Conservation (phyloP, 2,329 filamentous ascomycete species). For the Colletotrichum tamarilloi region DNA sequence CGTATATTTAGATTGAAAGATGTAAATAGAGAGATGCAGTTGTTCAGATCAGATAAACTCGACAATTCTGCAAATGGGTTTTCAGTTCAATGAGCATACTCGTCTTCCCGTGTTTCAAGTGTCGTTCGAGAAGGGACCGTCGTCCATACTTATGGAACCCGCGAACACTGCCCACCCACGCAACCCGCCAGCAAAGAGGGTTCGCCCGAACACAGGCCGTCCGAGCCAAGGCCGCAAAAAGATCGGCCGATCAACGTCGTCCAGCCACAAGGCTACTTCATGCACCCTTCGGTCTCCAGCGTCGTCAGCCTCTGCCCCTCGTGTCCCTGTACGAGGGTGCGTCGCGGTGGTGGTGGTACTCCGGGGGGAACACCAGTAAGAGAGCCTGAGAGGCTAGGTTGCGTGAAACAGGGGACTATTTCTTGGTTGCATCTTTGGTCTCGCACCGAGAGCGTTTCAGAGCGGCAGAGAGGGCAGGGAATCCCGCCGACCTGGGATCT, state of each 20-base stretch:
- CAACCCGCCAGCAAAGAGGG: neutral
- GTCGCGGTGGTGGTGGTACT: neutral
- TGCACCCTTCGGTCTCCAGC: conserved; percentile 27
- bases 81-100: neutral
- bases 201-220: conserved; percentile 21
- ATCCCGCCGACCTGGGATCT: conserved; percentile 6
- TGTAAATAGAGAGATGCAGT: neutral
- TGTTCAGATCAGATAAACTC: conserved; percentile 14
- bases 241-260: conserved; percentile 24
- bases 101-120: conserved; percentile 19
- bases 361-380: too few relatives aligned
- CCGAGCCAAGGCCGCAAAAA: conserved; percentile 22
- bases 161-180: neutral
- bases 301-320: neutral
- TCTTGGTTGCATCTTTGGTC: conserved; percentile 31
- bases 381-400: neutral
- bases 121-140: neutral
- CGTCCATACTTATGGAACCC: conserved; percentile 32
- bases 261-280: conserved; percentile 19
- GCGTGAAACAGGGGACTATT: conserved; percentile 32
- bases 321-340: neutral
- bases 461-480: neutral
- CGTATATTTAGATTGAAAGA: neutral
- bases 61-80: neutral
- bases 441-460: conserved; percentile 28